Evolutionary conservation across 139 green algal species (phyloP).

Genomic region (Dunaliella sp.): DNA sequence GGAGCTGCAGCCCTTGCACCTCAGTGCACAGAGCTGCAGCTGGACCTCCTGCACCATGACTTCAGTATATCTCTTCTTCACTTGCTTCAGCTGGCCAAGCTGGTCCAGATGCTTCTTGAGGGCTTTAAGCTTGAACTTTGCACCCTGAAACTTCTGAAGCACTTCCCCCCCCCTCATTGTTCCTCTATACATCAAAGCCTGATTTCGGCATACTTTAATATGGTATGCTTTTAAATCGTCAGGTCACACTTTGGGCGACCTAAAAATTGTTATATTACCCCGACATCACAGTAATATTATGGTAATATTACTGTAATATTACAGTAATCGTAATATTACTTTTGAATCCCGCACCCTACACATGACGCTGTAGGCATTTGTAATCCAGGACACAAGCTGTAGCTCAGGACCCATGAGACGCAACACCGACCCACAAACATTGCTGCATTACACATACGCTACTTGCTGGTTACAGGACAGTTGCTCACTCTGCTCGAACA

Average conservation of each 20-base stretch:
- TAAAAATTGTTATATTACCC: not conserved
- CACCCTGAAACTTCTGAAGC: not conserved
- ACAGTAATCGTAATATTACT: not conserved
- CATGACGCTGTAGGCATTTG: too few relatives aligned
- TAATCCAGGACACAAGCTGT: too few relatives aligned
- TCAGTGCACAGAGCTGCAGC: not conserved
- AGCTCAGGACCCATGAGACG: too few relatives aligned
- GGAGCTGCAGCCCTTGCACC: not conserved
- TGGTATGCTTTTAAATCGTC: not conserved
- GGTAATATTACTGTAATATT: not conserved
- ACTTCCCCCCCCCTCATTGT: not conserved
- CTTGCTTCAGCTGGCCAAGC: not conserved
- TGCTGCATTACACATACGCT: too few relatives aligned
- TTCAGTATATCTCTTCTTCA: not conserved
- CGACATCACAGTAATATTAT: not conserved
- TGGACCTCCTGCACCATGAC: not conserved
- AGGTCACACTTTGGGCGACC: not conserved
- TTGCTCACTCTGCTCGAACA: too few relatives aligned
- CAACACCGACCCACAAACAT: too few relatives aligned
- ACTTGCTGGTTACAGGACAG: too few relatives aligned
- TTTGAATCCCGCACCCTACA: not conserved
- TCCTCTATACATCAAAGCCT: not conserved
- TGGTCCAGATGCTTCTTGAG: not conserved
- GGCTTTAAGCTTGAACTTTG: not conserved
- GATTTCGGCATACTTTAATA: not conserved